Conservation (phyloP, 2,329 filamentous ascomycete genomes). For the Elsinoe fawcettii region DNA sequence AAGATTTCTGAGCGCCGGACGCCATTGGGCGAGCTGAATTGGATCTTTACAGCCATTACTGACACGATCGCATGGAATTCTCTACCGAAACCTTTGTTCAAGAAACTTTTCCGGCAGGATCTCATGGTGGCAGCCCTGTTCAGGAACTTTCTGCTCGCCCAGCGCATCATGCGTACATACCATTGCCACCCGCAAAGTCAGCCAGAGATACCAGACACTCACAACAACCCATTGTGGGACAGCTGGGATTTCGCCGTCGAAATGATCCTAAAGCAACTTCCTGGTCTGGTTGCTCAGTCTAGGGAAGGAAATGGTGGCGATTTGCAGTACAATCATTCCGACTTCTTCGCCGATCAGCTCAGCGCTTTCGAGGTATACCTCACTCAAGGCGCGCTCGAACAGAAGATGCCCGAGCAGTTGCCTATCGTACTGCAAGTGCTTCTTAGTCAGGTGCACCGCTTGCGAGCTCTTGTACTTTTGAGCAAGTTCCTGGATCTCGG, state of each 20-base stretch:
- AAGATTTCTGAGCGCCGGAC: conserved; percentile 87
- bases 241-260: conserved; percentile 98
- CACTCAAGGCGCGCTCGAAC: conserved; percentile 69
- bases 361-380: conserved; percentile 97
- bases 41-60: conserved; percentile 98
- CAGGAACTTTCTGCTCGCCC: conserved; percentile 87
- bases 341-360: conserved; percentile 93
- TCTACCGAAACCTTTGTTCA: conserved; percentile 79
- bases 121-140: conserved; percentile 98
- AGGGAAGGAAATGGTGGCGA: conserved; percentile 61
- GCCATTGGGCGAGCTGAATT: conserved; percentile 91
- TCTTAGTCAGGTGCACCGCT: conserved; percentile 86
- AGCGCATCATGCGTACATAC: conserved; percentile 92
- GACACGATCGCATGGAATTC: conserved; percentile 99
- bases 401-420: conserved; percentile 85
- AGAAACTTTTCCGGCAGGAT: conserved; percentile 94
- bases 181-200: conserved; percentile 92
- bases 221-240: conserved; percentile 90
- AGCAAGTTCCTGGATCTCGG: conserved; percentile 92
- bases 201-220: conserved; percentile 85
- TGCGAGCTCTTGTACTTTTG: conserved; percentile 82
- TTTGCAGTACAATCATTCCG: conserved; percentile 90
- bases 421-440: conserved; percentile 94
- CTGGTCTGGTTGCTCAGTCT: conserved; percentile 70
- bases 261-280: conserved; percentile 83